phyloP scores from a whole-genome alignment of 371 early-diverging fungal genomes.

The Zychaea mexicana region DNA sequence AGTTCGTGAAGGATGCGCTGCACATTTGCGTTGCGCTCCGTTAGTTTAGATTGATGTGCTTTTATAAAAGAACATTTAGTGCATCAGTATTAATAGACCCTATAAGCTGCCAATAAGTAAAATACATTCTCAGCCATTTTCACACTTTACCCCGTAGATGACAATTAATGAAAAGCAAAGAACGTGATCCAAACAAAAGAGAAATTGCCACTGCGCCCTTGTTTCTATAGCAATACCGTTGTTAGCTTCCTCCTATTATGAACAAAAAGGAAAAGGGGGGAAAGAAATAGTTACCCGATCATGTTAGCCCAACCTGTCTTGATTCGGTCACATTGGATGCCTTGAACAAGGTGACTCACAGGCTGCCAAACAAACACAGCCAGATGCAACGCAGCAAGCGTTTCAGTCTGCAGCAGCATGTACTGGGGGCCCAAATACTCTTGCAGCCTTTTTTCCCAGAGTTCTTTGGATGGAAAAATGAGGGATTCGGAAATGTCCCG shows the following conservation, averaged over 20 bases:
- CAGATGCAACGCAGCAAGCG: conserved; percentile 70
- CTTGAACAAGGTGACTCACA: conserved; percentile 51
- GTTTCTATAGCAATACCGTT: too few relatives aligned
- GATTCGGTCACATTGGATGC: conserved; percentile 34
- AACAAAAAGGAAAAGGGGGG: background rate
- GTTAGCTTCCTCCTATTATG: background rate
- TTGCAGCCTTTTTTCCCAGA: conserved; percentile 61
- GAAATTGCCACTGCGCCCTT: conserved; percentile 82
- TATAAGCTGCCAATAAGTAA: too few relatives aligned
- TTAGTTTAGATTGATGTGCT: conserved; percentile 38
- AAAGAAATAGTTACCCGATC: conserved; percentile 27
- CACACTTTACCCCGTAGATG: conserved; percentile 70
- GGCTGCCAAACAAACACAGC: conserved; percentile 70
- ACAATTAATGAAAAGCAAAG: conserved; percentile 72
- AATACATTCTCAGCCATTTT: background rate
- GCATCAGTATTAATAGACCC: background rate
- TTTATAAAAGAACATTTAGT: background rate
- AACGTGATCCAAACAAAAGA: conserved; percentile 55
- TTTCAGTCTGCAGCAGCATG: conserved; percentile 58
- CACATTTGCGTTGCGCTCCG: conserved; percentile 44
- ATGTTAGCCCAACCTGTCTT: conserved; percentile 45
- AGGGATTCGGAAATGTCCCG: conserved; percentile 63
- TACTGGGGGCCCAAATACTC: conserved; percentile 53
- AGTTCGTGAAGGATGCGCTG: conserved; percentile 39
- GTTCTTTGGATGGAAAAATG: conserved; percentile 61